Conservation (phyloP, 495 filamentous ascomycete species). For the Saxophila tyrrhenica region DNA sequence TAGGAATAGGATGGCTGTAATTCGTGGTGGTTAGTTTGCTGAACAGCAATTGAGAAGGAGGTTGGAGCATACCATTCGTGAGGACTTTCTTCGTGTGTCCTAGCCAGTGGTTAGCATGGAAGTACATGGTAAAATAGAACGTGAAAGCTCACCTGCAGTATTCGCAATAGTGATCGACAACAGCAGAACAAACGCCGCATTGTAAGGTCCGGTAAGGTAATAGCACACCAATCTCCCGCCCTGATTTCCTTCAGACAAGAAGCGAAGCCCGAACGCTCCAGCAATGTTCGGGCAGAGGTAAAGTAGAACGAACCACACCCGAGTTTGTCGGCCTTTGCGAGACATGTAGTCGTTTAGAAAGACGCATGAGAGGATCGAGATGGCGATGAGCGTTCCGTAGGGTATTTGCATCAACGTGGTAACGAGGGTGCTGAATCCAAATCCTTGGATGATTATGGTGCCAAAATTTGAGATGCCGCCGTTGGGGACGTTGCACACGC, state of each 20-base stretch:
- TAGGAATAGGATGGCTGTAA: background rate
- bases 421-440: constrained; percentile 44
- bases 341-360: constrained; percentile 44
- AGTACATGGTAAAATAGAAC: too few species aligned
- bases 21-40: background rate
- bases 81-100: constrained; percentile 52
- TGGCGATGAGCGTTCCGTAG: constrained; percentile 44
- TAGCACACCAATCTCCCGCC: constrained; percentile 47
- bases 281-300: constrained; percentile 41
- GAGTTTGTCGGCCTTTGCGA: constrained; percentile 33
- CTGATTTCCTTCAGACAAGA: constrained; percentile 35
- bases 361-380: constrained; percentile 47
- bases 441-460: constrained; percentile 50
- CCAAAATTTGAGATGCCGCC: constrained; percentile 51
- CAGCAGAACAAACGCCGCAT: constrained; percentile 42
- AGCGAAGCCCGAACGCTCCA: constrained; percentile 45
- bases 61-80: constrained; percentile 36
- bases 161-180: constrained; percentile 48
- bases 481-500: constrained; percentile 43
- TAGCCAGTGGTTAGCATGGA: too few species aligned
- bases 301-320: constrained; percentile 43
- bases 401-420: constrained; percentile 47
- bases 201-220: constrained; percentile 40
- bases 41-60: background rate
- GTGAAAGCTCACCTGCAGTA: constrained; percentile 42